Base-by-base conservation (phyloP, 129 eudicot species). In the Calendula officinalis region DNA sequence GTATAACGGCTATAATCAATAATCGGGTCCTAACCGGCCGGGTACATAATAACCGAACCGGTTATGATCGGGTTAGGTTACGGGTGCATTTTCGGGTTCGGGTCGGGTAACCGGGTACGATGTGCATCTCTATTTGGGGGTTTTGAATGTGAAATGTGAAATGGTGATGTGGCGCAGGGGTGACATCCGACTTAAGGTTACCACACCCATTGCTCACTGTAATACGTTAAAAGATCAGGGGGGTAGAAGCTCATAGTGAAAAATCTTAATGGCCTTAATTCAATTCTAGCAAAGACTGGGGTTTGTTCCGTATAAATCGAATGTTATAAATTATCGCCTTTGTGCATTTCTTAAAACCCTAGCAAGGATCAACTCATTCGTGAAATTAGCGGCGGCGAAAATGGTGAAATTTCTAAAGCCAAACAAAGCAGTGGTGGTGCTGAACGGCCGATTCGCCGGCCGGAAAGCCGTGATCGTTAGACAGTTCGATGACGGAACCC, bases 341-440 rank as follows among this genome's bases (percentile, higher is more conserved):
- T 1, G 10, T 51, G 40, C 35, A 22, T 16, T 12, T 16, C 30
- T 14, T n/a, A 17, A 56, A 70, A 64, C 77, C 77, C 77, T 71
- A 71, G 69, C 56, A 57, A 64, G 22, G 45, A 36, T 56, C 73
- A 54, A 9, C 50, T 27, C 11, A 17, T 46, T 3, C 12, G 60
- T 38, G 40, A 54, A 48, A 40, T 44, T 3, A 7, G 58, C 74
- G 68, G 73, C 79, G 79, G 70, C 67, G 71, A 77, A 56, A 51
- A 81, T 81, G 86, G 86, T 81, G 82, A 81, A 81, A 73, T 81
- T 81, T 40, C 36, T 81, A 61, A 81, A 81, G 56, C 78, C 82
- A 0, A 77, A 73, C 86, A 81, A 81, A 76, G 86, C 86, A 3
- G 86, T 81, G 56, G 70, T 81, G 34, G 75, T 81, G 3, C 82